phyloP scores from a whole-genome alignment of 2,329 filamentous ascomycete genomes.

The Rugonectria rugulosa region DNA sequence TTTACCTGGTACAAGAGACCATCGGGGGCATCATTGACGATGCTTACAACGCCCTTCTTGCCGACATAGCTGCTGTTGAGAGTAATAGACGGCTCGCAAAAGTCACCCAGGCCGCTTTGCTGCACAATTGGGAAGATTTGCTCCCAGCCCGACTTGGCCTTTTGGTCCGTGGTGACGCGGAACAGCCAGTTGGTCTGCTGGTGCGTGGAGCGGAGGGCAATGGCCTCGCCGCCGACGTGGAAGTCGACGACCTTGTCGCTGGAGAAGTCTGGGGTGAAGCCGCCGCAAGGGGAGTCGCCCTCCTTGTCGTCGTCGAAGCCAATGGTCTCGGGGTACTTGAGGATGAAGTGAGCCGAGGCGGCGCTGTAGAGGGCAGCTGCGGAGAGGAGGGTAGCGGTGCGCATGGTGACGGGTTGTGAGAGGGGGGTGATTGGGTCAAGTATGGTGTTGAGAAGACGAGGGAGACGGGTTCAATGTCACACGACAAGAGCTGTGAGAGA shows the following conservation, averaged over 20 bases:
- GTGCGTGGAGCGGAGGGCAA: conserved; percentile 58
- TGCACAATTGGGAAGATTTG: conserved; percentile 60
- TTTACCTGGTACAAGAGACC: conserved; percentile 65
- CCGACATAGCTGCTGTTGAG: conserved; percentile 60
- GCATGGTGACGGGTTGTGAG: conserved; percentile 43
- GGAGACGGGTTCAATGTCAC: neutral
- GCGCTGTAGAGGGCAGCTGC: conserved; percentile 49
- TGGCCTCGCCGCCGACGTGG: conserved; percentile 63
- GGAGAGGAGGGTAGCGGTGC: conserved; percentile 43
- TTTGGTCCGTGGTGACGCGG: conserved; percentile 62
- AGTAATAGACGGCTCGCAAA: conserved; percentile 59
- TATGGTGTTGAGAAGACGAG: neutral
- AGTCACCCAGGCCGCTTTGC: conserved; percentile 62
- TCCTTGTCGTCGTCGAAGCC: conserved; percentile 57
- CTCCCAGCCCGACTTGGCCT: conserved; percentile 59
- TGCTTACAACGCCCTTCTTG: conserved; percentile 61
- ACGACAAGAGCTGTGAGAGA: neutral
- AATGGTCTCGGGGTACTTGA: conserved; percentile 57
- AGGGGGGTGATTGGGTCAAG: conserved; percentile 6
- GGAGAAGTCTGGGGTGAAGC: conserved; percentile 56
- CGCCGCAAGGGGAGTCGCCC: conserved; percentile 60
- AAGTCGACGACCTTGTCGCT: conserved; percentile 61
- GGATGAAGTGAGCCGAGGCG: conserved; percentile 61
- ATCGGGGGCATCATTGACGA: conserved; percentile 61
- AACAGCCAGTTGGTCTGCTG: conserved; percentile 63